Evolutionary conservation across 768 basidiomycete genomes (phyloP), one percentile per base, ranked within the genome.

Genomic region (Tylopilus plumbeoviolaceoides): DNA sequence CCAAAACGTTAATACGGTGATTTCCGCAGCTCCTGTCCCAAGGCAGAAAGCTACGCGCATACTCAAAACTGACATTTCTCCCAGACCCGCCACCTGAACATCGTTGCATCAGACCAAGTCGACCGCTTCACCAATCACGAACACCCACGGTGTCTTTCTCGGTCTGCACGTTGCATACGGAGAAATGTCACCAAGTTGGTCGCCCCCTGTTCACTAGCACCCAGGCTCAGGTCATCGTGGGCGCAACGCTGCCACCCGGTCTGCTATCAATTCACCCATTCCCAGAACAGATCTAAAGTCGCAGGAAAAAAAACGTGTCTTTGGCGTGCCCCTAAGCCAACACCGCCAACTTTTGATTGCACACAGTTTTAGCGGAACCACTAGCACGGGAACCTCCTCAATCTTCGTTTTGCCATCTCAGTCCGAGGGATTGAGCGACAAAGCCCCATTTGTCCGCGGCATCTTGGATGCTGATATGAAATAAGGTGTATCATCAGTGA

Each of bases 31-130:
- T 3, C 95, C 95, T 3, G 74, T 81, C 21, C 95, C 95, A n/a
- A 87, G 83, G 66, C 88, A 86, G 30, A 98, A 98, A 66, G 75
- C 79, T 4, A 89, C 89, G 54, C 80, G 95, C 21, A 76, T 91
- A 2, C 76, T 98, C 51, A 98, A 95, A 70, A 91, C 86, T 17
- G 87, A 87, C 41, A 89, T 98, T 51, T 63, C 31, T 41, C 47
- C 59, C 21, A 57, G 53, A 23, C 14, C 41, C 10, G 46, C 20
- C 8, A 21, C 48, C 38, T 58, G 56, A 66, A n/a, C 17, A 21
- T 38, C 23, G 18, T 25, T 8, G 30, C 38, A 48, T 20, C 3
- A 3, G 7, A 30, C 23, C 12, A 42, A n/a, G 6, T 28, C 33
- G 20, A 11, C 21, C 23, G 6, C 39, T 20, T 20, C 6, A 28